Evolutionary conservation across 179 eudicot species (phyloP), one percentile per base, ranked within the genome.

Genomic region (Silene coronaria): DNA sequence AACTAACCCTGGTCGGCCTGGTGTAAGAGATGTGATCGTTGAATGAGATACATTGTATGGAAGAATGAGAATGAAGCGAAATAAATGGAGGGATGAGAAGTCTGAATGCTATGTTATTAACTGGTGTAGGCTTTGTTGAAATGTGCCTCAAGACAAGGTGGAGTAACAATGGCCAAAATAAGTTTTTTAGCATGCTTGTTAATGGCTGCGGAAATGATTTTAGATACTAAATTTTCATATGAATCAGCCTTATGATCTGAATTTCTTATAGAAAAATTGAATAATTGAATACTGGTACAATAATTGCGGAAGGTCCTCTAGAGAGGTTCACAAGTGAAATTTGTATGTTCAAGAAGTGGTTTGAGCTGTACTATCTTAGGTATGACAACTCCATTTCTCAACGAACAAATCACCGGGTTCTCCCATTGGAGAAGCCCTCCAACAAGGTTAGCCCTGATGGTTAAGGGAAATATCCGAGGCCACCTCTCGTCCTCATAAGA

Each of bases 401-500:
- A 5, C 7, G 80, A 84, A 70, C 94, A 91, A 19, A 93, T 87
- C 36, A 78, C 51, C 2, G 91, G 85, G 67, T 91, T 91, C 45
- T 91, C 93, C 84, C 84, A 89, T 70, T 96, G 99, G 60, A 89
- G 68, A 67, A 96, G 75, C 2, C 87, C 73, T 10, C 99, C 98
- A 0, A 87, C 87, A 23, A 89, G 65, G 80, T 91, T 88, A n/a
- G 99, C 89, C 6, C 87, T 85, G 3, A 88, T 67, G 1, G 91
- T 85, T 59, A 96, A 68, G 0, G 97, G 91, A 34, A 96, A 93
- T 6, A 96, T 48, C 0, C 91, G 93, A 0, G 80, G 79, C 98
- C 98, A 89, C 78, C 99, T 87, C 80, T 96, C 91, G 0, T 78
- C 82, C 24, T 77, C 91, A 60, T 96, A 96, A 4, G 88, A 82